phyloP scores from a whole-genome alignment of 2,329 filamentous ascomycete genomes.

The Ophiostoma tasmaniense region DNA sequence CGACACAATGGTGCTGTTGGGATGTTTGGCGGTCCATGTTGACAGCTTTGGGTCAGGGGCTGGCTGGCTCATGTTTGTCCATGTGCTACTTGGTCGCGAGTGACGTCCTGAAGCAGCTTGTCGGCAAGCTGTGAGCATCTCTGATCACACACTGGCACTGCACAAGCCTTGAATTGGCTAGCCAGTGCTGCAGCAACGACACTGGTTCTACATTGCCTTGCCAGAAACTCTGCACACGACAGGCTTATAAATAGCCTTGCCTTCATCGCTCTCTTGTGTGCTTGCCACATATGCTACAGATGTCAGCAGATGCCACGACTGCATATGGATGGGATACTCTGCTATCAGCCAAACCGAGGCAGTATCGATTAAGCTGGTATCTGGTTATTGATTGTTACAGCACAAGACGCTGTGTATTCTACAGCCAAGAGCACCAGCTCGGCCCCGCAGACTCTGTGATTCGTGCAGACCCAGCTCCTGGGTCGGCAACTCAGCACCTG shows the following conservation, averaged over 20 bases:
- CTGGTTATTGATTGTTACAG: no score
- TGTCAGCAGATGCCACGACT: no score
- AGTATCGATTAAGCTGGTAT: no score
- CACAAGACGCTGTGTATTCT: no score
- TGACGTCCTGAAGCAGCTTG: no score
- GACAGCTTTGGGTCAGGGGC: no score
- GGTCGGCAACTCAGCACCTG: background rate
- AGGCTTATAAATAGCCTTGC: background rate
- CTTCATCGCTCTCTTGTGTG: background rate
- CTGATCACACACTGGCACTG: background rate
- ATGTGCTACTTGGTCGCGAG: background rate
- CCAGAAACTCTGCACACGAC: background rate
- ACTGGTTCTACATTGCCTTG: background rate
- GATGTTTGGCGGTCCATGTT: no score
- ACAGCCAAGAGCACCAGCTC: background rate
- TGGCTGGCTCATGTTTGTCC: background rate
- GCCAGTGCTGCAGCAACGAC: background rate
- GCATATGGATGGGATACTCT: no score
- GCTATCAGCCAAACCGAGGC: no score
- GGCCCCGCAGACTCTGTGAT: background rate
- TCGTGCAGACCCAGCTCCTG: background rate
- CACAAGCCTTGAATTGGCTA: background rate
- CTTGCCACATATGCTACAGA: no score
- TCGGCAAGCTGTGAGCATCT: background rate
- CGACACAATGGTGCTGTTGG: no score